phyloP scores from a whole-genome alignment of 2,329 filamentous ascomycete species.

The Ascochyta koolunga region DNA sequence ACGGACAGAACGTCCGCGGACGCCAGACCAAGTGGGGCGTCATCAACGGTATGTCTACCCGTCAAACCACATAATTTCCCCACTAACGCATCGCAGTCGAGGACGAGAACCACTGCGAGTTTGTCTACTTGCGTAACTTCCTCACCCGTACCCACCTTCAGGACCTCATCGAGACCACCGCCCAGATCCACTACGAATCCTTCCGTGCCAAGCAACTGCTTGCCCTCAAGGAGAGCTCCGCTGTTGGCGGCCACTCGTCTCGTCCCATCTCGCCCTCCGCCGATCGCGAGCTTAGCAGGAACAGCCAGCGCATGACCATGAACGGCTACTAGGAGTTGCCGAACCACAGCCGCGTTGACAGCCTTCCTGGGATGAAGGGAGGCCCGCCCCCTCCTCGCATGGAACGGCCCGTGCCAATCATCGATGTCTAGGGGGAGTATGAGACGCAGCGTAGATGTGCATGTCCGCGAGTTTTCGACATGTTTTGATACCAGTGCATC shows the following conservation, averaged over 20 bases:
- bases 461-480: constrained; percentile 26
- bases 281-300: constrained; percentile 93
- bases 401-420: constrained; percentile 30
- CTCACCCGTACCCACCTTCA: constrained; percentile 97
- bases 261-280: constrained; percentile 94
- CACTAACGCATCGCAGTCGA: constrained; percentile 65
- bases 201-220: constrained; percentile 99
- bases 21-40: constrained; percentile 99
- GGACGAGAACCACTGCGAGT: constrained; percentile 99
- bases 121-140: constrained; percentile 98
- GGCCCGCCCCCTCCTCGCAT: constrained; percentile 28
- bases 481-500: constrained; percentile 49
- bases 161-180: constrained; percentile 98
- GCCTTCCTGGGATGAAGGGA: constrained; percentile 32
- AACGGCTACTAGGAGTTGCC: constrained; percentile 82
- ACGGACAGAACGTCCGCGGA: constrained; percentile 95
- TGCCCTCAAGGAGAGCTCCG: constrained; percentile 97
- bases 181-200: constrained; percentile 99
- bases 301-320: constrained; percentile 97
- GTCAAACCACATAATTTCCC: neutral
- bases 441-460: constrained; percentile 6
- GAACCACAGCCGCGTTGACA: constrained; percentile 41
- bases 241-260: constrained; percentile 77
- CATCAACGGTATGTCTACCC: constrained; percentile 69
- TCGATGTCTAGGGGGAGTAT: constrained; percentile 28